Evolutionary conservation across 2,329 filamentous ascomycete genomes (phyloP).

Genomic region (Monosporascus sp.): DNA sequence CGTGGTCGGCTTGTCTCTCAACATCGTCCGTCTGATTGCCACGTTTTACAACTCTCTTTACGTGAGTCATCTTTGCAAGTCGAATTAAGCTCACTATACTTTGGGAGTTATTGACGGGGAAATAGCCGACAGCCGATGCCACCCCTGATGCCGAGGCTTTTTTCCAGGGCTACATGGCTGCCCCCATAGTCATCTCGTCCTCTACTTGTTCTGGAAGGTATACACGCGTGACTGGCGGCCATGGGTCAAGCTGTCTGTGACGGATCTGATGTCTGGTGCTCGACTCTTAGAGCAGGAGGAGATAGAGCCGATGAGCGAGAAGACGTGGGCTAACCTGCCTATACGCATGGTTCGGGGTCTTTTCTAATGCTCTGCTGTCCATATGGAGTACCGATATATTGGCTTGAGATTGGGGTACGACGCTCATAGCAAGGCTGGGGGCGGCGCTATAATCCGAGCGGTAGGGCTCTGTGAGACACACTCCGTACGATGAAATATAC

Average conservation of each 20-base stretch:
- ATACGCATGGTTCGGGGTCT: constrained; percentile 29
- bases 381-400: too few species aligned
- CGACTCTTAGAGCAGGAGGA: constrained; percentile 49
- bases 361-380: constrained; percentile 22
- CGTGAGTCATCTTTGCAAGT: constrained; percentile 23
- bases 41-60: constrained; percentile 67
- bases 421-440: too few species aligned
- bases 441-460: too few species aligned
- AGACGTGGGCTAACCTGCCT: constrained; percentile 33
- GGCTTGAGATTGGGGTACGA: too few species aligned
- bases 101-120: constrained; percentile 7
- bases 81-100: not conserved
- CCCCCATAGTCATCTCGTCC: constrained; percentile 49
- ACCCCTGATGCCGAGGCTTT: constrained; percentile 42
- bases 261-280: constrained; percentile 58
- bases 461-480: too few species aligned
- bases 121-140: constrained; percentile 29
- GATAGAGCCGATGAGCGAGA: constrained; percentile 23
- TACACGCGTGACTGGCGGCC: constrained; percentile 48
- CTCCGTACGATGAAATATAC: too few species aligned
- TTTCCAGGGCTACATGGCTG: constrained; percentile 55
- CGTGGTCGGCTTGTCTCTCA: constrained; percentile 63
- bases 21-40: constrained; percentile 63
- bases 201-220: constrained; percentile 65
- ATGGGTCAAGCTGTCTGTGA: constrained; percentile 51